These are phyloP conservation scores for Escallonia herrerae DNA, from an alignment of 129 eudicot genomes.

Conservation along the genomic window DNA sequence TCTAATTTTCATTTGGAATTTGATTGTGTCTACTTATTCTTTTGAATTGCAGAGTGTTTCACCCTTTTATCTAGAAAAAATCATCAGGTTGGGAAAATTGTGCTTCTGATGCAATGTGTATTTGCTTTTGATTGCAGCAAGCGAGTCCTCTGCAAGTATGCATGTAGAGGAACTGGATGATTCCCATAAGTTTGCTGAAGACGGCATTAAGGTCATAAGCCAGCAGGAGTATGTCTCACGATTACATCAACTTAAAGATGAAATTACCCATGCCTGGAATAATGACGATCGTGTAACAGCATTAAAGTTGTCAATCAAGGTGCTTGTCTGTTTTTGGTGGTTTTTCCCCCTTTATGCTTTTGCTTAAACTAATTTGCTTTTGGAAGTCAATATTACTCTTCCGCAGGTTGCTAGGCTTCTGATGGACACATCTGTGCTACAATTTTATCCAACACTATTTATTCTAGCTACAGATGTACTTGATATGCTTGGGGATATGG, in stretches of 20 bases:
- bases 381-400: constrained; percentile 9
- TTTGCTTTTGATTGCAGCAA: constrained; percentile 20
- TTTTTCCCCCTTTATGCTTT: neutral
- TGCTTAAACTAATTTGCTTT: constrained; percentile 5
- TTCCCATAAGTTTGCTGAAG: constrained; percentile 39
- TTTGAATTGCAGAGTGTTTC: neutral
- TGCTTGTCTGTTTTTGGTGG: neutral
- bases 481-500: constrained; percentile 83
- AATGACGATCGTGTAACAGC: constrained; percentile 61
- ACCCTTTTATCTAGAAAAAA: neutral
- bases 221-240: constrained; percentile 59
- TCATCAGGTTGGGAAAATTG: neutral
- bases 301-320: constrained; percentile 68
- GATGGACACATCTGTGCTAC: constrained; percentile 68
- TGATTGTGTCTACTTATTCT: neutral
- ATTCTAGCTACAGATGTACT: constrained; percentile 70
- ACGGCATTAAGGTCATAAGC: constrained; percentile 40
- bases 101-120: neutral
- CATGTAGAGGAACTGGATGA: constrained; percentile 64
- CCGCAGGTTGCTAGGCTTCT: constrained; percentile 75
- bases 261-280: constrained; percentile 56
- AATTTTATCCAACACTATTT: constrained; percentile 79
- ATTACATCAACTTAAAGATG: constrained; percentile 55
- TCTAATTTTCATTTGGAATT: constrained; percentile 4
- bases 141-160: constrained; percentile 31